Evolutionary conservation across 2,329 filamentous ascomycete genomes (phyloP), one percentile per base, ranked within the genome.

Genomic region (Daldinia sp.): DNA sequence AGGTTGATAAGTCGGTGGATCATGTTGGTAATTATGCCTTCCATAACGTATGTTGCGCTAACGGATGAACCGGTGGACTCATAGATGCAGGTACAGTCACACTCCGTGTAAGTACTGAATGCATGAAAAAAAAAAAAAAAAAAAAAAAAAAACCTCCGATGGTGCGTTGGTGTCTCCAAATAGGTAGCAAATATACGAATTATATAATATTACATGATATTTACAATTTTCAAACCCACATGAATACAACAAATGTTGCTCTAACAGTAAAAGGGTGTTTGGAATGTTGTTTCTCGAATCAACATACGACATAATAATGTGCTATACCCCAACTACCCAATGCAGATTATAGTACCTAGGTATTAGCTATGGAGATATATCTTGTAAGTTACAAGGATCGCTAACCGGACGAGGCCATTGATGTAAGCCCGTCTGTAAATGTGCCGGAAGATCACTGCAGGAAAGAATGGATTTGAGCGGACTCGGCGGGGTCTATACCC

Each of bases 41-140:
- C 67, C 65, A 67, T 73, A 61, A 44, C 18, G 20, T 39, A 63
- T 60, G 71, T 62, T 39, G 73, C 69, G 68, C 69, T 74, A 72
- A 73, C 54, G 59, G 57, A 70, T 64, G 60, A 65, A 53, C 55
- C 26, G 46, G 65, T 63, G 57, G 46, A 62, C 46, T 60, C 37
- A 58, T 56, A 18, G 62, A 71, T 28, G 68, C 65, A 71, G 68
- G 65, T 68, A 68, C 68, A 56, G 51, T 65, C 63, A 51, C 68
- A 68, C 57, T 44, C 51, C 42, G 56, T 57, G 44, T 50, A 39
- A 61, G 65, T 68, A 55, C 37, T 35, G 37, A 58, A 64, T 58
- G 68, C 55, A 66, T 58, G 12, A 26, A 12, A 41, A 6, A 15
- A 48, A 2, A 15, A 26, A 12, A 41, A 6, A 15, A 48, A 2